A percentile compares a stretch with the other conserved stretches of the same genome.
These are phyloP conservation scores for Botrytis hyacinthi DNA, from an alignment of 2,329 filamentous ascomycete genomes.

Conservation along the genomic window DNA sequence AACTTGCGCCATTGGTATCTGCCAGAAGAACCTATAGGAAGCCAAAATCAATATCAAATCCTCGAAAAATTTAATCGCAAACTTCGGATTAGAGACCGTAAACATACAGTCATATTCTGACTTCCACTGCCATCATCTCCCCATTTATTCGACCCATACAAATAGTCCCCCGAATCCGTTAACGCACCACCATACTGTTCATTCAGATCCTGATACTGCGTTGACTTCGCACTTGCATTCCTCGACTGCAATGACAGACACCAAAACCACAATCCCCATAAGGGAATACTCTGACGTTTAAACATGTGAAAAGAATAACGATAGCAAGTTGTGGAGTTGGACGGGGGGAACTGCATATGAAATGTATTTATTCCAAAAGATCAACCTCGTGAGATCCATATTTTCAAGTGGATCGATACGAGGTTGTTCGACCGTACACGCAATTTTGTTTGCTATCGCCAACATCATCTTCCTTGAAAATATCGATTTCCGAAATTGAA, in stretches of 20 bases:
- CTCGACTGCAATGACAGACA: not conserved
- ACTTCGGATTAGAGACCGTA: too few relatives aligned
- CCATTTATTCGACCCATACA: constrained; percentile 19
- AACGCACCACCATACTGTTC: constrained; percentile 12
- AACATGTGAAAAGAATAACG: constrained; percentile 10
- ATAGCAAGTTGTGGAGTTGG: not conserved
- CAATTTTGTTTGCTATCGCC: not conserved
- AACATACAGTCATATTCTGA: constrained; percentile 19
- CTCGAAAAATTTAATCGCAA: not conserved
- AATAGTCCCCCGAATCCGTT: constrained; percentile 5
- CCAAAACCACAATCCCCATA: not conserved
- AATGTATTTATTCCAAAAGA: not conserved
- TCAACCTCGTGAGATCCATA: not conserved
- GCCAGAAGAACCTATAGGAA: constrained; percentile 1
- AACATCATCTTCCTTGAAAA: not conserved
- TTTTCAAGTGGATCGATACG: not conserved
- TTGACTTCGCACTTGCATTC: not conserved
- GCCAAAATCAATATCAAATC: not conserved
- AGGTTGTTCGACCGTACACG: not conserved
- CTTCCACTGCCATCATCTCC: constrained; percentile 20
- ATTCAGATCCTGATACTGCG: not conserved
- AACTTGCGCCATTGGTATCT: constrained; percentile 18
- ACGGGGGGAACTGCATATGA: not conserved
- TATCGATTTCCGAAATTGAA: not conserved
- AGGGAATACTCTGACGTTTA: not conserved